phyloP scores from a whole-genome alignment of 108 stramenopile species.

The Craspedostauros australis region DNA sequence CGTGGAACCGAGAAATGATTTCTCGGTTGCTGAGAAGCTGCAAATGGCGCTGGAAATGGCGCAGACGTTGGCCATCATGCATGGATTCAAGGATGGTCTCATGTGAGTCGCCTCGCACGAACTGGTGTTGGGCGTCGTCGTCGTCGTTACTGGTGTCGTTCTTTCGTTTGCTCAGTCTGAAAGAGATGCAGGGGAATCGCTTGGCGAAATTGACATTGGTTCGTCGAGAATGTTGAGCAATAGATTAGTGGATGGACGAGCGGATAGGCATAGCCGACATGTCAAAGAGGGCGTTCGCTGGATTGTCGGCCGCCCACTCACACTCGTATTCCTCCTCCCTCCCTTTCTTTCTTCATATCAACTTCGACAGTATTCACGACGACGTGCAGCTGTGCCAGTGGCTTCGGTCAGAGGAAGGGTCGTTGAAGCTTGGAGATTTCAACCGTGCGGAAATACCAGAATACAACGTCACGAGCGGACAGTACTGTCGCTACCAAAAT shows the following conservation, averaged over 20 bases:
- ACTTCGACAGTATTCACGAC: conserved; percentile 50
- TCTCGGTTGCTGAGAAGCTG: conserved; percentile 54
- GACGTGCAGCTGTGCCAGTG: conserved; percentile 81
- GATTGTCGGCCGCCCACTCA: no score
- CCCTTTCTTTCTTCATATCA: no score
- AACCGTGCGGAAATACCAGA: conserved; percentile 64
- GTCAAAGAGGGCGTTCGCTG: no score
- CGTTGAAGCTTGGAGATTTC: conserved; percentile 71
- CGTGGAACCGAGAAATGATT: conserved; percentile 45
- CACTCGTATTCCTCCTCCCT: no score
- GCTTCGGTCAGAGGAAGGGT: conserved; percentile 50
- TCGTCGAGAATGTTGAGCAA: no score
- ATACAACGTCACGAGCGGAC: conserved; percentile 36
- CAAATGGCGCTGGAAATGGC: conserved; percentile 58
- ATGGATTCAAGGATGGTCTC: conserved; percentile 56
- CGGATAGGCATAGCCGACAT: no score
- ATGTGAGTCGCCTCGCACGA: conserved; percentile 17
- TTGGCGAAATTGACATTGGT: no score
- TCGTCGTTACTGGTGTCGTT: no score
- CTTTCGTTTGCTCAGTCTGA: no score
- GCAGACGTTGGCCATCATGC: conserved; percentile 60
- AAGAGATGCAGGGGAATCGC: no score
- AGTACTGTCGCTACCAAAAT: conserved; percentile 68
- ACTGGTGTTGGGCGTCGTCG: no score
- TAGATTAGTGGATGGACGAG: no score